phyloP scores from a whole-genome alignment of 441 rosid species.

The Mallotus repandus region DNA sequence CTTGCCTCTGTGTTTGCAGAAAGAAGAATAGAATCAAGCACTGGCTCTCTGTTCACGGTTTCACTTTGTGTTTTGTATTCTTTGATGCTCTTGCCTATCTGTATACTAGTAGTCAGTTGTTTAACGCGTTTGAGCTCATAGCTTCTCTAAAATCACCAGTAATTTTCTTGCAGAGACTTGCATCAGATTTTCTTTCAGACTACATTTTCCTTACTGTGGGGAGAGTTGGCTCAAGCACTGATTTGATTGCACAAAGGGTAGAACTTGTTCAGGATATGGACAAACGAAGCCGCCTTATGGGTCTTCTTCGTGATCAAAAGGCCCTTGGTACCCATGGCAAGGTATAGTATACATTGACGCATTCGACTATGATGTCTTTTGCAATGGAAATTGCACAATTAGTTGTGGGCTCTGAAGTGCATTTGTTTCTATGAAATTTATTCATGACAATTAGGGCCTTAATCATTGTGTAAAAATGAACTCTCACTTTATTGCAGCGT shows the following conservation, averaged over 20 bases:
- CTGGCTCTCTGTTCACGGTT: not conserved
- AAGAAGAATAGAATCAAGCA: not conserved
- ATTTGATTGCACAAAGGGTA: slow-evolving; percentile 78
- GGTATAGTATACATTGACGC: slow-evolving; percentile 32
- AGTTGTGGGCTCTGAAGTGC: not conserved
- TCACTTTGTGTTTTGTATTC: not conserved
- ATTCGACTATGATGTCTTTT: not conserved
- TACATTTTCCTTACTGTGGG: slow-evolving; percentile 87
- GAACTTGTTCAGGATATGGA: slow-evolving; percentile 74
- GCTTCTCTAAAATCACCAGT: not conserved
- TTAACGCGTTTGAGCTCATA: not conserved
- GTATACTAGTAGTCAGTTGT: not conserved
- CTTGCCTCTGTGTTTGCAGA: not conserved
- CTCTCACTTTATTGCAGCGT: slow-evolving; percentile 41
- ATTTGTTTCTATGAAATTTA: not conserved
- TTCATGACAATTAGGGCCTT: not conserved
- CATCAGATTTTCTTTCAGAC: slow-evolving; percentile 76
- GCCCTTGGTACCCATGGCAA: slow-evolving; percentile 57
- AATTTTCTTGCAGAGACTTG: slow-evolving; percentile 63
- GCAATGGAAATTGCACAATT: not conserved
- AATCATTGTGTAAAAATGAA: not conserved
- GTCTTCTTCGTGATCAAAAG: slow-evolving; percentile 66
- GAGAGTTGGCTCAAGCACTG: slow-evolving; percentile 90
- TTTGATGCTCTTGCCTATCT: not conserved
- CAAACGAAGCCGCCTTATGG: slow-evolving; percentile 79